Conservation (phyloP, 2,329 filamentous ascomycete species). For the Verticillium dahliae region DNA sequence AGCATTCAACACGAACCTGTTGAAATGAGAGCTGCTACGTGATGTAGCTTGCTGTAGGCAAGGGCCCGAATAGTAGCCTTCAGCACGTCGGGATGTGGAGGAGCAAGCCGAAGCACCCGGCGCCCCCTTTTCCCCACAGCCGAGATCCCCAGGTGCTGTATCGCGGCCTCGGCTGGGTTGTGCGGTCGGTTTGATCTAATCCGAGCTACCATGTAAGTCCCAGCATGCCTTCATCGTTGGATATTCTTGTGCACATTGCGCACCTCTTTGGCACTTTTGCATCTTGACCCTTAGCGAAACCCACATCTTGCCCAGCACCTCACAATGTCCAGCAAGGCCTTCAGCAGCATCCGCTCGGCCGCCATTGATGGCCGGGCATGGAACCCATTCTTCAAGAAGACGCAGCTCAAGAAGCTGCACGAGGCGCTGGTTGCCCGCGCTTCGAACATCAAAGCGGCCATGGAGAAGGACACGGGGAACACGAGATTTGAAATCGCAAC, state of each 20-base stretch:
- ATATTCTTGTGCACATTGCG: too few species aligned
- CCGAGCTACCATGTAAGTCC: too few species aligned
- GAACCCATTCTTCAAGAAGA: conserved; percentile 37
- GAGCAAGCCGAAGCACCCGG: neutral
- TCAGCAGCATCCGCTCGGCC: conserved; percentile 27
- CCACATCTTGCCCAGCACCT: neutral
- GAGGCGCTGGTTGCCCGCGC: conserved; percentile 25
- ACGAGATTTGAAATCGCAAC: conserved; percentile 18
- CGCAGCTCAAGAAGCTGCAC: conserved; percentile 36
- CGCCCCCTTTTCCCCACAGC: neutral
- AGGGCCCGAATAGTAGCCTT: neutral
- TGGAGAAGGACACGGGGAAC: conserved; percentile 28
- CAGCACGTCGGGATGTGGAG: conserved; percentile 7
- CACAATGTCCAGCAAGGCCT: conserved; percentile 16
- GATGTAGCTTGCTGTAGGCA: neutral
- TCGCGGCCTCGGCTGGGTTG: too few species aligned
- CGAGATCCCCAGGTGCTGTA: neutral
- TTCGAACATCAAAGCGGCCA: conserved; percentile 27
- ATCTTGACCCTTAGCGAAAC: too few species aligned
- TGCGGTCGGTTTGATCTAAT: too few species aligned
- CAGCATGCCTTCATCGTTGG: too few species aligned
- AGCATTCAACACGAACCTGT: too few species aligned
- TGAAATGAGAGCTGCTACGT: neutral
- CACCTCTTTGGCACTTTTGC: too few species aligned
- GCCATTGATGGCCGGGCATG: conserved; percentile 35